phyloP scores from a whole-genome alignment of 768 basidiomycete genomes.

The Lentinula sp. region DNA sequence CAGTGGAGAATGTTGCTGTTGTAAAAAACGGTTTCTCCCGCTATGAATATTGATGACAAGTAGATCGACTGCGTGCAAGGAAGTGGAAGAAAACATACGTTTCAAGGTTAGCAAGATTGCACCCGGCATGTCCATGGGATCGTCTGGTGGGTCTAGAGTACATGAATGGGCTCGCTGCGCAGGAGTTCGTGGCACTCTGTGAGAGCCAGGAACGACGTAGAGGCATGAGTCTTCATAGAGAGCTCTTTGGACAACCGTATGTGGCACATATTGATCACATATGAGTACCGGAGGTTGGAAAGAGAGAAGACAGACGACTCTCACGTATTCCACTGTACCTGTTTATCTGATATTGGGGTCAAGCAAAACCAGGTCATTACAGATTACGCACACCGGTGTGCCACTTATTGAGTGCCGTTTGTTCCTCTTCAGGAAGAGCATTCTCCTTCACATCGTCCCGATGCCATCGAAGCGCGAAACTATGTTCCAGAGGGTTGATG shows the following conservation, averaged over 20 bases:
- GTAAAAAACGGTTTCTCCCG: conserved; percentile 76
- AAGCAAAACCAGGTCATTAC: not conserved
- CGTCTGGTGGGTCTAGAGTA: conserved; percentile 39
- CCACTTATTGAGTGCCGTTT: conserved; percentile 47
- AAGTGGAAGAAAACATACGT: conserved; percentile 29
- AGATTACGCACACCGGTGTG: conserved; percentile 54
- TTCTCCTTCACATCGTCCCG: conserved; percentile 65
- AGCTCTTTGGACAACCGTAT: conserved; percentile 34
- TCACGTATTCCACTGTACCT: conserved; percentile 84
- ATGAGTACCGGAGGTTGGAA: too few relatives aligned
- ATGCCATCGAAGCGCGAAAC: conserved; percentile 77
- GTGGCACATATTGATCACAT: not conserved
- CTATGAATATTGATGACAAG: conserved; percentile 21
- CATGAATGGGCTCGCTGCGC: conserved; percentile 53
- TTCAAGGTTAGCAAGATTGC: conserved; percentile 47
- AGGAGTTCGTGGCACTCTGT: conserved; percentile 47
- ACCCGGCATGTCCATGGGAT: conserved; percentile 71
- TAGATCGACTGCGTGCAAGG: not conserved
- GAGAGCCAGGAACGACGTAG: conserved; percentile 65
- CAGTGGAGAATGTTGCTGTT: conserved; percentile 77
- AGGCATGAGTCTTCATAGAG: conserved; percentile 66
- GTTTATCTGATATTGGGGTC: not conserved
- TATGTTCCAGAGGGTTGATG: conserved; percentile 57
- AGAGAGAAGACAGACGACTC: conserved; percentile 11
- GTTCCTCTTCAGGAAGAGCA: conserved; percentile 56